Evolutionary conservation across 495 filamentous ascomycete genomes (phyloP).

Genomic region (Trichoderma asperelloides): DNA sequence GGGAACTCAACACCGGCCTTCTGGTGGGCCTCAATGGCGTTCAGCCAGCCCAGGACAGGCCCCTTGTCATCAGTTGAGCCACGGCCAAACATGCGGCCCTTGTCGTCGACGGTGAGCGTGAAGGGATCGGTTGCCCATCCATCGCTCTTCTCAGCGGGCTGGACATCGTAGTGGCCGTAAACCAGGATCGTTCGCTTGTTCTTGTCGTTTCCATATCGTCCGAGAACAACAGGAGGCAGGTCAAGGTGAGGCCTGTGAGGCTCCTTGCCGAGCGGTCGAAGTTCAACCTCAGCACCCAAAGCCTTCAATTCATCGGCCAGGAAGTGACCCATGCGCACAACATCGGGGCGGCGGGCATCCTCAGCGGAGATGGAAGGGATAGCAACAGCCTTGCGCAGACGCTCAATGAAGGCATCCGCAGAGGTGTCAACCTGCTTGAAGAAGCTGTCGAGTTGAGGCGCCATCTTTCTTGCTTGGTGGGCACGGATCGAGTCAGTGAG

Average conservation of each 20-base stretch:
- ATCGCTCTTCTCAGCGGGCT: conserved; percentile 86
- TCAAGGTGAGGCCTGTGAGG: conserved; percentile 81
- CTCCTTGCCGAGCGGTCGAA: conserved; percentile 78
- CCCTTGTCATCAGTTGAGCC: conserved; percentile 98
- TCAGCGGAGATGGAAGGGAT: conserved; percentile 95
- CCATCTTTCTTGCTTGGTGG: conserved; percentile 61
- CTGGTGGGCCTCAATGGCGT: conserved; percentile 94
- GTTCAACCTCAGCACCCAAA: conserved; percentile 79
- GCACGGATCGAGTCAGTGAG: conserved; percentile 36
- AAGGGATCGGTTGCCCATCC: conserved; percentile 97
- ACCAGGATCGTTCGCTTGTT: conserved; percentile 91
- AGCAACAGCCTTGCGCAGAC: conserved; percentile 83
- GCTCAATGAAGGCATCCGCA: conserved; percentile 78
- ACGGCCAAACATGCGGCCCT: conserved; percentile 91
- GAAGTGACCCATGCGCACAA: conserved; percentile 93
- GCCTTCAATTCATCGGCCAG: conserved; percentile 71
- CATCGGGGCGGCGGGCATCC: conserved; percentile 76
- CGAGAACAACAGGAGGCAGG: conserved; percentile 85
- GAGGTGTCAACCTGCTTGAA: conserved; percentile 84
- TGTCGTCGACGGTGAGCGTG: conserved; percentile 73
- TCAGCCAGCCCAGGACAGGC: conserved; percentile 94
- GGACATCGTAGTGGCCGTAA: conserved; percentile 98
- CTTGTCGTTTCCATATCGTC: conserved; percentile 81
- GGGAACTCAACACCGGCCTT: conserved; percentile 90
- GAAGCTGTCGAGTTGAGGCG: conserved; percentile 71